Conservation (phyloP, 805 yeast species). For the Yueomyces sp. region DNA sequence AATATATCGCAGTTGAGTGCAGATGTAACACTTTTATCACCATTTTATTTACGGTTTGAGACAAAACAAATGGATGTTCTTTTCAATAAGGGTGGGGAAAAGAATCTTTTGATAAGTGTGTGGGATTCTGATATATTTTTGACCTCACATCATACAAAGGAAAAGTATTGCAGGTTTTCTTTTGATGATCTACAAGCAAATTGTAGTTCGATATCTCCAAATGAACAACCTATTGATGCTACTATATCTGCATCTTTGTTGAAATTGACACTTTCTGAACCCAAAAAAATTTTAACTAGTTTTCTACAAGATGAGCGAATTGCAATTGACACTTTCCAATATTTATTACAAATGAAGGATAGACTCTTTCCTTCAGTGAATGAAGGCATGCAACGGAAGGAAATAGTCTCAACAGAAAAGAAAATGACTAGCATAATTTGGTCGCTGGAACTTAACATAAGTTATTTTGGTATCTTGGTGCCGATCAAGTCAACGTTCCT, state of each 20-base stretch:
- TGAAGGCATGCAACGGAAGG: background rate
- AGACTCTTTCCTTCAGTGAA: conserved; percentile 1
- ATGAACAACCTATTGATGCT: conserved; percentile 1
- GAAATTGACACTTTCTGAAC: conserved; percentile 18
- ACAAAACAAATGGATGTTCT: conserved; percentile 11
- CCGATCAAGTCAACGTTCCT: conserved; percentile 17
- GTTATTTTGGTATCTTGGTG: conserved; percentile 18
- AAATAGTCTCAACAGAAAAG: background rate
- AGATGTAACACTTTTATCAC: conserved; percentile 15
- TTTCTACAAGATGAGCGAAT: conserved; percentile 16
- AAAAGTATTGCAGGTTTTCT: conserved; percentile 16
- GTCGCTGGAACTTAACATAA: conserved; percentile 11
- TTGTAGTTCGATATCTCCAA: conserved; percentile 1
- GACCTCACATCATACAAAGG: conserved; percentile 16
- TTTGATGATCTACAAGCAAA: conserved; percentile 11
- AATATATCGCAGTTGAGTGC: conserved; percentile 12
- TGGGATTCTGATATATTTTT: conserved; percentile 15
- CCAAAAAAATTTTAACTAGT: conserved; percentile 14
- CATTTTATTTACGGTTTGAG: conserved; percentile 13
- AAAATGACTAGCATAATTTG: conserved; percentile 3
- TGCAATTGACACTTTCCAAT: conserved; percentile 10
- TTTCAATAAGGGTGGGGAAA: conserved; percentile 7
- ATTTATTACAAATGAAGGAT: conserved; percentile 4
- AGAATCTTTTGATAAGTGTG: conserved; percentile 8
- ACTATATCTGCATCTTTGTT: conserved; percentile 10